These are phyloP conservation scores for Biscogniauxia mediterranea DNA, from an alignment of 2,329 filamentous ascomycete genomes.

Conservation along the genomic window DNA sequence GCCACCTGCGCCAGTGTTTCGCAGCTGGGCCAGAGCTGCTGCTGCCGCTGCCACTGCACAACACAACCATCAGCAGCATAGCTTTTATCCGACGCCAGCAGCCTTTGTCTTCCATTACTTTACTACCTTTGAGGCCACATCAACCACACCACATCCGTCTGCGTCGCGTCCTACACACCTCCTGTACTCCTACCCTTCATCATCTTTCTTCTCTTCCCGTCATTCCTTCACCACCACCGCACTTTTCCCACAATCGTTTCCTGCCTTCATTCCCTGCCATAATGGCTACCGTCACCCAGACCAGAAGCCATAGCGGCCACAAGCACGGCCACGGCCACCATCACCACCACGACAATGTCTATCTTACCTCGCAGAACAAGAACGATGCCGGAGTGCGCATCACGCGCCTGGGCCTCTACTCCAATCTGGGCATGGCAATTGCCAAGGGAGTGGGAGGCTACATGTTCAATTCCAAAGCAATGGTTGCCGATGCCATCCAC, in stretches of 20 bases:
- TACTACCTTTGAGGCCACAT: conserved; percentile 23
- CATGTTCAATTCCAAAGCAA: conserved; percentile 89
- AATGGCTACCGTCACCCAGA: conserved; percentile 42
- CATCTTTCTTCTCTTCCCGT: conserved; percentile 11
- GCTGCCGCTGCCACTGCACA: conserved; percentile 5
- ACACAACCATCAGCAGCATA: conserved; percentile 7
- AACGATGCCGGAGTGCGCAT: conserved; percentile 92
- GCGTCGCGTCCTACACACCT: conserved; percentile 24
- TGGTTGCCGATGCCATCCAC: conserved; percentile 93
- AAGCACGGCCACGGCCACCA: conserved; percentile 61
- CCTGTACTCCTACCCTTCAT: conserved; percentile 11
- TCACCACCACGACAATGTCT: conserved; percentile 82
- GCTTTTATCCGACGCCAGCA: conserved; percentile 13
- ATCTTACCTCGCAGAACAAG: conserved; percentile 78
- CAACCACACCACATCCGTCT: conserved; percentile 14
- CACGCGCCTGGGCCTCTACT: conserved; percentile 81
- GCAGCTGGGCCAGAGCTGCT: conserved; percentile 21
- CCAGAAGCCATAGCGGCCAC: conserved; percentile 51
- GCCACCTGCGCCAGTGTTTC: conserved; percentile 25
- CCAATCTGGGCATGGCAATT: conserved; percentile 92
- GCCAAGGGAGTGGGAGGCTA: conserved; percentile 91
- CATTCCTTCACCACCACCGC: conserved; percentile 13
- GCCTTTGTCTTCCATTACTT: conserved; percentile 5
- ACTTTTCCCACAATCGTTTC: conserved; percentile 12
- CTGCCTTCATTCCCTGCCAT: conserved; percentile 19